Base-by-base conservation (phyloP, 306 rosid genomes). In the Cyamopsis tetragonoloba region DNA sequence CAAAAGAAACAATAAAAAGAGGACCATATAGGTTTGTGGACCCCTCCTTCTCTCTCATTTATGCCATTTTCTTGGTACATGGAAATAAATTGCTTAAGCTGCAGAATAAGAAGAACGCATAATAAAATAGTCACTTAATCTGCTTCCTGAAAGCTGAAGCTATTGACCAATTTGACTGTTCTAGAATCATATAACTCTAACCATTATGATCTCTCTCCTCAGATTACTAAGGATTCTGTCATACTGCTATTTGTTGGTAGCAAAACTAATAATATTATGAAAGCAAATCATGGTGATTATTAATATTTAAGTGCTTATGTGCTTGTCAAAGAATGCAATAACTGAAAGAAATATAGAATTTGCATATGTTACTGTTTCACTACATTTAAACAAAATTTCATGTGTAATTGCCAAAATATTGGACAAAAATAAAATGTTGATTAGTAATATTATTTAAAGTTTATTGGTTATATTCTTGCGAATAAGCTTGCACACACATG, bases 1-100 rank as follows among this genome's bases (percentile, higher is more conserved):
- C 38, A 17, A 72, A 72, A 82, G 78, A 83, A n/a, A 84, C 90
- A 91, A 74, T 49, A 69, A 79, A 72, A 75, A 81, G 82, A 80
- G 88, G 91, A 80, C 80, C 84, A 76, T 77, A 71, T 60, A 61
- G 58, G 59, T 23, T 31, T 10, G 86, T 79, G 82, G 86, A 35
- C 83, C 85, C 63, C 61, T 46, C 67, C 60, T 44, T 51, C 54
- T 54, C 51, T 55, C 5, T 71, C 77, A 32, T 43, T 65, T 59
- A 67, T 49, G 28, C 23, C 32, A 58, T 15, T 58, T 28, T 49
- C 60, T 66, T 15, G 44, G 24, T 75, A 59, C 17, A 67, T 53
- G 22, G 50, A 80, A 79, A 54, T 64, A 67, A 43, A 53, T 53
- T 74, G 58, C 59, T 23, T 64, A 74, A 49, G 66, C 41, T 44